phyloP scores from a whole-genome alignment of 2,329 filamentous ascomycete genomes.

The Xylaria sp. region DNA sequence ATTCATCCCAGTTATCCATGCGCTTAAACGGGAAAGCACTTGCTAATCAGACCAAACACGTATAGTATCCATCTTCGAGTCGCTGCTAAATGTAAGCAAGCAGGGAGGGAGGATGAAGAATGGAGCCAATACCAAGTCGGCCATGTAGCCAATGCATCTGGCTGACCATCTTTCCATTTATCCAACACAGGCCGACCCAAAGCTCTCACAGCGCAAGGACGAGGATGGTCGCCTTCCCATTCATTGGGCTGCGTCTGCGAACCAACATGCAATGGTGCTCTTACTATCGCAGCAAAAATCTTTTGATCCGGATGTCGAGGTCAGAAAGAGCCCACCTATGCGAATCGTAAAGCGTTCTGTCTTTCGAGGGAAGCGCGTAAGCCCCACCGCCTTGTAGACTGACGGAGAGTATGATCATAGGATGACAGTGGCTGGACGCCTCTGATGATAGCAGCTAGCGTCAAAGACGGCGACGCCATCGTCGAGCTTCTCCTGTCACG shows the following conservation, averaged over 20 bases:
- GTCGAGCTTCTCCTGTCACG: constrained; percentile 71
- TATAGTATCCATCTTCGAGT: constrained; percentile 74
- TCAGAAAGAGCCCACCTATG: constrained; percentile 49
- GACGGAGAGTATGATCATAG: no score
- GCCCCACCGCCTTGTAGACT: no score
- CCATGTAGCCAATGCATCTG: no score
- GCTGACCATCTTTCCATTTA: constrained; percentile 17
- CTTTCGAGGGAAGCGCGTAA: no score
- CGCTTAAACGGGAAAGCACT: background rate
- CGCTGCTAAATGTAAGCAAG: constrained; percentile 67
- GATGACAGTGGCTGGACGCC: constrained; percentile 84
- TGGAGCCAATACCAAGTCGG: no score
- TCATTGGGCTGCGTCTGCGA: constrained; percentile 92
- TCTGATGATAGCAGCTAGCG: constrained; percentile 80
- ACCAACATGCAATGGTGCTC: constrained; percentile 75
- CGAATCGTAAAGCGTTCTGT: no score
- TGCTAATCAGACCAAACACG: background rate
- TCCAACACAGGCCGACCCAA: constrained; percentile 71
- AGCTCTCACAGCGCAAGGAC: constrained; percentile 74
- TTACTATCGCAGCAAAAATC: constrained; percentile 71
- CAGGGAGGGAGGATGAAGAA: no score
- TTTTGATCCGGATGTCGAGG: constrained; percentile 85
- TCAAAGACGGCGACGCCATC: constrained; percentile 73
- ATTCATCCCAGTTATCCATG: background rate
- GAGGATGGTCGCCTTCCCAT: constrained; percentile 88